Conservation (phyloP, 2,329 filamentous ascomycete species). For the Fusarium graminum region DNA sequence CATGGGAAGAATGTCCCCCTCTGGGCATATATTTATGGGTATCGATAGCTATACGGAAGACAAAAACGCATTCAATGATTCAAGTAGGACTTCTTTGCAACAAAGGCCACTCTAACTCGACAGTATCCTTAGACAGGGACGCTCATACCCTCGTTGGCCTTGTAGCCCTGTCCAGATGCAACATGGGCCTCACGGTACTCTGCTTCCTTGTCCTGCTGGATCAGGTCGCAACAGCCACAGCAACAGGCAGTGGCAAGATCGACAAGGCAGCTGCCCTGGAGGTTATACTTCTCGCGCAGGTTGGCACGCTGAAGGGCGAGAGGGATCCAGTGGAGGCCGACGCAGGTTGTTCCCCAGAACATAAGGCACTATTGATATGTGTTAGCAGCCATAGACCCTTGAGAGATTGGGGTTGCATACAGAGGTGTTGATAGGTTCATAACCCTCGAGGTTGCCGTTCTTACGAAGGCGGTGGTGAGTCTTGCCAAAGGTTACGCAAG, state of each 20-base stretch:
- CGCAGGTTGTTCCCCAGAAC: slow-evolving; percentile 57
- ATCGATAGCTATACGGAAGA: neutral
- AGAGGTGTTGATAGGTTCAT: slow-evolving; percentile 61
- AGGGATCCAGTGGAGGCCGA: slow-evolving; percentile 59
- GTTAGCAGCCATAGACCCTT: too few relatives aligned
- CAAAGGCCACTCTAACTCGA: too few relatives aligned
- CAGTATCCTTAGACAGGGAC: slow-evolving; percentile 21
- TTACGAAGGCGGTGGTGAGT: slow-evolving; percentile 61
- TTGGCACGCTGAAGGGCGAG: slow-evolving; percentile 61
- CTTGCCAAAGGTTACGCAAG: slow-evolving; percentile 64
- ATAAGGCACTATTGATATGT: slow-evolving; percentile 56
- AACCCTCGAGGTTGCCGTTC: slow-evolving; percentile 57
- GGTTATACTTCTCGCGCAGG: slow-evolving; percentile 60
- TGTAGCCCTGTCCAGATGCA: slow-evolving; percentile 38
- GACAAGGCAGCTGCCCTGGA: slow-evolving; percentile 59
- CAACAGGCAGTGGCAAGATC: slow-evolving; percentile 61
- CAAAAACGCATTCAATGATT: neutral
- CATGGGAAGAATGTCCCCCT: too few relatives aligned
- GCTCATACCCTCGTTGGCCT: slow-evolving; percentile 42
- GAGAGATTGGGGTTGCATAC: too few relatives aligned
- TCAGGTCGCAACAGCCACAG: slow-evolving; percentile 60
- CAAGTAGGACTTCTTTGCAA: neutral
- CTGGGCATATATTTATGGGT: too few relatives aligned
- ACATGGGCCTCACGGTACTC: slow-evolving; percentile 52
- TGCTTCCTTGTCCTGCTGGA: slow-evolving; percentile 64